These are phyloP conservation scores for Phoenix roebelenii DNA, from an alignment of 176 grass and related monocot species.

Conservation along the genomic window DNA sequence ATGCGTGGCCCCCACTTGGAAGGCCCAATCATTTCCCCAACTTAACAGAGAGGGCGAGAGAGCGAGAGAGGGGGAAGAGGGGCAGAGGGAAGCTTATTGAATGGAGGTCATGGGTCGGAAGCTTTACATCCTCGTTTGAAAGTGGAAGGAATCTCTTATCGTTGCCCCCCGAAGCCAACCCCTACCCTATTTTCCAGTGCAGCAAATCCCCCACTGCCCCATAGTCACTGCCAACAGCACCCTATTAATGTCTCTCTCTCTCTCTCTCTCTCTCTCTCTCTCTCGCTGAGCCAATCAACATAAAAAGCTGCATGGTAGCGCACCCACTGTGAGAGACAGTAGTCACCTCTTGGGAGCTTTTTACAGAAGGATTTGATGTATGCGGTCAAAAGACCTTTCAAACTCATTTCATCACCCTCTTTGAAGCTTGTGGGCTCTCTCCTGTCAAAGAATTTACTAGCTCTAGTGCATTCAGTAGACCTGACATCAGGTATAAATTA, in stretches of 20 bases:
- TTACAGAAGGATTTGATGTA: background rate
- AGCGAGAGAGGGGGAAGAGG: too few species aligned
- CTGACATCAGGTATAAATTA: too few species aligned
- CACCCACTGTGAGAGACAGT: background rate
- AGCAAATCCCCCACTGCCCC: too few species aligned
- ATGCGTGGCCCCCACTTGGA: too few species aligned
- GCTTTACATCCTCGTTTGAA: conserved; percentile 4
- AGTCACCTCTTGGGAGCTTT: background rate
- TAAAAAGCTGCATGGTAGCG: background rate
- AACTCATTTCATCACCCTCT: background rate
- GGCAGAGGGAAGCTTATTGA: background rate
- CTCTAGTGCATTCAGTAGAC: background rate
- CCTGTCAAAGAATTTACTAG: background rate
- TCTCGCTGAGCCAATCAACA: too few species aligned
- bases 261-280: too few species aligned
- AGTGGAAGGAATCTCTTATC: background rate
- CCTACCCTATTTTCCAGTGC: too few species aligned
- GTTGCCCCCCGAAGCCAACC: background rate
- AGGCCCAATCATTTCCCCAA: too few species aligned
- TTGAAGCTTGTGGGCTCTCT: conserved; percentile 3
- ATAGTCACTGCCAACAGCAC: too few species aligned
- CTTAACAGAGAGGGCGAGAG: too few species aligned
- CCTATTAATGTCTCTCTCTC: too few species aligned
- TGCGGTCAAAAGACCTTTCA: conserved; percentile 5
- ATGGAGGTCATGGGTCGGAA: background rate